Evolutionary conservation across 1,284 basidiomycete genomes (phyloP).

Genomic region (Anthracocystis panici-leucophaei): DNA sequence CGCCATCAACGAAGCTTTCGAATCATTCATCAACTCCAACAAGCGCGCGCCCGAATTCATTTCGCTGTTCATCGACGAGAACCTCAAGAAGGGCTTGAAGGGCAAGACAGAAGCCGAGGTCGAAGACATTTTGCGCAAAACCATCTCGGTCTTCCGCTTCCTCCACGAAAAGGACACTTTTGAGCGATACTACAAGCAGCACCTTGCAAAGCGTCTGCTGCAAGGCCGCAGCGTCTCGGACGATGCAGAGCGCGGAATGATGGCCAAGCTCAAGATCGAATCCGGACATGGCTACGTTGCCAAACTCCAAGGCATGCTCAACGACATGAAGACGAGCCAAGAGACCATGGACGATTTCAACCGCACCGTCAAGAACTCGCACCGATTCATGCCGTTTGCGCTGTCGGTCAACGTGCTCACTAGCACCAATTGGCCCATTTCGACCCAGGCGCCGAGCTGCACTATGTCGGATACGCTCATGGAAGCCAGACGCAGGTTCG

Average conservation of each 20-base stretch:
- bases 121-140: slow-evolving; percentile 89
- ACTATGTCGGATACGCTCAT: slow-evolving; percentile 53
- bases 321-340: slow-evolving; percentile 90
- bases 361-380: slow-evolving; percentile 73
- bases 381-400: slow-evolving; percentile 79
- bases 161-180: slow-evolving; percentile 96
- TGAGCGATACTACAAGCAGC: slow-evolving; percentile 96
- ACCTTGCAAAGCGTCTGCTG: slow-evolving; percentile 91
- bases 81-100: slow-evolving; percentile 94
- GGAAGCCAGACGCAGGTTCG: slow-evolving; percentile 76
- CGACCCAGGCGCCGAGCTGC: slow-evolving; percentile 52
- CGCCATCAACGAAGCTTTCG: slow-evolving; percentile 92
- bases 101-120: slow-evolving; percentile 95
- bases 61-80: slow-evolving; percentile 96
- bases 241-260: slow-evolving; percentile 97
- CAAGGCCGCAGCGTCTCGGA: slow-evolving; percentile 89
- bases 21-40: slow-evolving; percentile 90
- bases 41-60: slow-evolving; percentile 91
- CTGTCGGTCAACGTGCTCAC: slow-evolving; percentile 73
- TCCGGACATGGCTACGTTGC: slow-evolving; percentile 97
- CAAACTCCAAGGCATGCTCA: slow-evolving; percentile 98
- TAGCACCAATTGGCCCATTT: slow-evolving; percentile 67
- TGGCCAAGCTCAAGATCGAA: slow-evolving; percentile 96
- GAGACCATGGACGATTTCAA: slow-evolving; percentile 86
- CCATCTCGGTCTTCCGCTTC: slow-evolving; percentile 94